These are phyloP conservation scores for Zhuliangozyma parablackwelliae DNA, from an alignment of 1,139 yeast species.

Conservation along the genomic window DNA sequence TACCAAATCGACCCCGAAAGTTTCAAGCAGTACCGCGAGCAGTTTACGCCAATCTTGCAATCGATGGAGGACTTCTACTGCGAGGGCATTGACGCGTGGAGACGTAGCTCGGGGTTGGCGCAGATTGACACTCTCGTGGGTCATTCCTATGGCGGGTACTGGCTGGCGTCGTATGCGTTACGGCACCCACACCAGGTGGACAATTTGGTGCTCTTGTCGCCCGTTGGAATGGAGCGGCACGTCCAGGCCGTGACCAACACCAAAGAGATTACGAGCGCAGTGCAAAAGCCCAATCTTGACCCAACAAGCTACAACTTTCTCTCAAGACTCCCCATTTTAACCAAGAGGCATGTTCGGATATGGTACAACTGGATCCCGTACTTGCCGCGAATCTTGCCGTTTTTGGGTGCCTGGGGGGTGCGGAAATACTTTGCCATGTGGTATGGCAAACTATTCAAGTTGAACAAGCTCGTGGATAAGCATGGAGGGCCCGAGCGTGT, in stretches of 20 bases:
- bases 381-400: conserved; percentile 40
- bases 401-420: conserved; percentile 53
- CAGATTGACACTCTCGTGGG: conserved; percentile 41
- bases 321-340: conserved; percentile 43
- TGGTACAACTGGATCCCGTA: conserved; percentile 44
- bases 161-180: conserved; percentile 41
- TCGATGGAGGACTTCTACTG: conserved; percentile 37
- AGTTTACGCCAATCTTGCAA: conserved; percentile 40
- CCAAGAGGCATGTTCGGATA: conserved; percentile 20
- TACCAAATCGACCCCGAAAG: conserved; percentile 25
- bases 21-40: conserved; percentile 25
- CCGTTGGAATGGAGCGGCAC: conserved; percentile 83
- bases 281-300: conserved; percentile 31
- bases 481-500: conserved; percentile 28
- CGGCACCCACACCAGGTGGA: conserved; percentile 54
- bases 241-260: conserved; percentile 55
- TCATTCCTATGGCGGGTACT: conserved; percentile 46
- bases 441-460: conserved; percentile 41
- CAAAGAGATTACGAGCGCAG: conserved; percentile 11
- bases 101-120: conserved; percentile 24
- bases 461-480: conserved; percentile 37
- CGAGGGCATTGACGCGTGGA: conserved; percentile 37
- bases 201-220: conserved; percentile 71
- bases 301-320: conserved; percentile 36
- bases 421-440: conserved; percentile 38